Evolutionary conservation across 768 basidiomycete genomes (phyloP), one percentile per base, ranked within the genome.

Genomic region (Floccularia luteovirens): DNA sequence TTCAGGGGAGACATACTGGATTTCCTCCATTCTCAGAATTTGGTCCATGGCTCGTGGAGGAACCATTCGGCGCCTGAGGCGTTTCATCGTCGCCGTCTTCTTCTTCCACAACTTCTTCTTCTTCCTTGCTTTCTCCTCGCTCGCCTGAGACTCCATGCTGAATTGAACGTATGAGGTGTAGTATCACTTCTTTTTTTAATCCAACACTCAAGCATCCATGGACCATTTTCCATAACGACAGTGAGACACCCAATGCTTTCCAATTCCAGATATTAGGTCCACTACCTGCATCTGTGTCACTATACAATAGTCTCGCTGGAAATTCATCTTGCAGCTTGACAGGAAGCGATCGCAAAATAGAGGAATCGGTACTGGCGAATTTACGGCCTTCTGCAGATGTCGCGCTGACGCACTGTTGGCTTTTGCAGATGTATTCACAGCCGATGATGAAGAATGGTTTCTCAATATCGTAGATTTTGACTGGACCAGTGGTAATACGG

Each of bases 361-460:
- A 75, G 2, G 74, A 65, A 49, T 89, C 86, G 0, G 81, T 86
- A 52, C 79, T 81, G 0, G 82, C 78, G 48, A 77, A 87, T 46
- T 66, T 75, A 22, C 83, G 74, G 3, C 79, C 79, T 23, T 82
- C 79, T 2, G 67, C 43, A 5, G 62, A 53, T 20, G 63, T 52
- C 23, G 63, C 55, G 21, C 67, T 53, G 20, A 64, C 44, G 52
- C 83, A 87, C 16, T 60, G 31, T 1, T 59, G 30, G 21, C 69
- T 77, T 36, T 68, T 69, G 53, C 87, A 90, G 3, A 69, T 66
- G 44, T 90, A 90, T 54, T 85, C 81, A 53, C 85, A 86, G n/a
- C 82, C 87, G 24, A 90, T 85, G 56, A 90, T 72, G 53, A 82
- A 89, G 61, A 89, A 90, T 2, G 84, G 82, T 44, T 75, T 77